A percentile compares a stretch with the other conserved stretches of the same genome.
Evolutionary conservation across 2,329 filamentous ascomycete species (phyloP).

Genomic region (Triangularia verruculosa): DNA sequence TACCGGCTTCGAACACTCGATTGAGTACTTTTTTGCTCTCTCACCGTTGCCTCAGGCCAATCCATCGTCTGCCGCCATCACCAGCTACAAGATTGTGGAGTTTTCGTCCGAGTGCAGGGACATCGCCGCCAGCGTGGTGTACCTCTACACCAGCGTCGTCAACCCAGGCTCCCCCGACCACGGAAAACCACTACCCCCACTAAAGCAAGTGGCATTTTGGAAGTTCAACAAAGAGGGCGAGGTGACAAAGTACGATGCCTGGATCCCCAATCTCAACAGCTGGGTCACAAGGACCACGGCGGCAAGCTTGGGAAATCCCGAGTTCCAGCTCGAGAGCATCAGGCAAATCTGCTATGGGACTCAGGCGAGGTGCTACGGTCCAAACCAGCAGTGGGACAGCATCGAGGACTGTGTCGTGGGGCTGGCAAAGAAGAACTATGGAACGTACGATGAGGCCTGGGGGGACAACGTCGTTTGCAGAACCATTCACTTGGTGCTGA

Average conservation of each 20-base stretch:
- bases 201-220: slow-evolving; percentile 46
- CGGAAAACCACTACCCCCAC: slow-evolving; percentile 32
- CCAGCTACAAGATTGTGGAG: slow-evolving; percentile 33
- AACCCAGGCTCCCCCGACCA: slow-evolving; percentile 32
- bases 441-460: slow-evolving; percentile 42
- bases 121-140: slow-evolving; percentile 38
- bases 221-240: slow-evolving; percentile 43
- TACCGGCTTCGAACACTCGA: slow-evolving; percentile 39
- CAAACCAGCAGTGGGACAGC: slow-evolving; percentile 37
- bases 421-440: slow-evolving; percentile 36
- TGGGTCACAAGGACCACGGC: slow-evolving; percentile 35
- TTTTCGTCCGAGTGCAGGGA: slow-evolving; percentile 36
- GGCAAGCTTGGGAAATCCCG: slow-evolving; percentile 29
- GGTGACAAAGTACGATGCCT: slow-evolving; percentile 43
- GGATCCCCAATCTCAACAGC: slow-evolving; percentile 40
- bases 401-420: slow-evolving; percentile 34
- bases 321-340: slow-evolving; percentile 31
- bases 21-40: slow-evolving; percentile 45
- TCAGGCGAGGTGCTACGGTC: slow-evolving; percentile 36
- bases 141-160: slow-evolving; percentile 35
- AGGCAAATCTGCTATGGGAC: slow-evolving; percentile 35
- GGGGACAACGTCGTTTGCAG: slow-evolving; percentile 44
- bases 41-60: slow-evolving; percentile 35
- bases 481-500: slow-evolving; percentile 40
- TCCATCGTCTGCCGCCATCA: slow-evolving; percentile 33